Base-by-base conservation (phyloP, 148 eudicot species). In the Nepenthes gracilis region DNA sequence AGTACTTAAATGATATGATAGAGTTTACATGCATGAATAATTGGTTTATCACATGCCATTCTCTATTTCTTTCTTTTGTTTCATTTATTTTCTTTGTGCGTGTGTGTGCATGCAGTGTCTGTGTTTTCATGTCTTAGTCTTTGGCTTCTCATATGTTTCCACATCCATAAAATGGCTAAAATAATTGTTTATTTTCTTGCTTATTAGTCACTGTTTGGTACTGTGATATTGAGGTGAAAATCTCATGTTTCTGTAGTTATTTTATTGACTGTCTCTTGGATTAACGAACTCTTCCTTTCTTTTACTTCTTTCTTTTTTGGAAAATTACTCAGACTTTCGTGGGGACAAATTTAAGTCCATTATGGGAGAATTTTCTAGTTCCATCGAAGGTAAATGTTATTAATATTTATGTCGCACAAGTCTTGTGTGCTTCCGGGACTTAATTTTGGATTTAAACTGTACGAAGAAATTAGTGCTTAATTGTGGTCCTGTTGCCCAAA, bases 301-400 rank as follows among this genome's bases (percentile, higher is more conserved):
- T 49, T 49, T n/a, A 2, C 15, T 11, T n/a, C 15, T 59, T 38
- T 36, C 55, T 37, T 72, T 53, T 48, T 58, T 23, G 23, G 23
- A 0, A 61, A 63, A 23, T 56, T 61, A 59, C 63, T 68, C 84
- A 92, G 98, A 86, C 91, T 64, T 93, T 94, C 70, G 55, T 81
- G 65, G 99, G 96, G 36, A 94, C 99, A 70, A 94, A 94, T 66
- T 68, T 94, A 72, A 94, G 75, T 80, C 89, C 97, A 34, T 62
- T 63, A 15, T 94, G 99, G 99, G 95, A 94, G 55, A 82, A 72
- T 57, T 93, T 89, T 74, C 82, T 93, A 50, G 70, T 79, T 64
- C 75, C 73, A 49, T 86, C 95, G 80, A 86, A 86, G 98, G 98
- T 92, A 82, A 59, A 47, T 37, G 48, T 38, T 55, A 9, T 55